phyloP scores from a whole-genome alignment of 176 grass and related monocot species.

The Eleusine coracana region DNA sequence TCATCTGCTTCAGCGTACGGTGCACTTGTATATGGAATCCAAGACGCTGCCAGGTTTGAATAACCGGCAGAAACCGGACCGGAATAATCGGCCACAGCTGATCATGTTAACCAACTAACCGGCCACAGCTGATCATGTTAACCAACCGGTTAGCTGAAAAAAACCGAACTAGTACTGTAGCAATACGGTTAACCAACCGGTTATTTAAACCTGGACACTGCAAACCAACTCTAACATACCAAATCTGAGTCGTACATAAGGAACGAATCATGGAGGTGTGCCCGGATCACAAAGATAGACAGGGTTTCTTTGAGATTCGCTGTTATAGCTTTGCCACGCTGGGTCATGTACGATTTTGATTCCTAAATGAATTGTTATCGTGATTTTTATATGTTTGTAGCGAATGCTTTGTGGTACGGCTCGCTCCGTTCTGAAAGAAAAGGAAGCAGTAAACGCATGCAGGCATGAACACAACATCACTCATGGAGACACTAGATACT shows the following conservation, averaged over 20 bases:
- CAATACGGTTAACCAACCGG: too few relatives aligned
- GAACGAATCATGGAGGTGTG: slow-evolving; percentile 31
- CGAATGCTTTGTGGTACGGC: neutral
- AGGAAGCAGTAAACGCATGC: slow-evolving; percentile 13
- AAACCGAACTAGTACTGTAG: too few relatives aligned
- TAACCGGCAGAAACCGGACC: too few relatives aligned
- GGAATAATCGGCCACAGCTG: too few relatives aligned
- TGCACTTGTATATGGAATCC: slow-evolving; percentile 21
- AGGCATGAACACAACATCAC: neutral
- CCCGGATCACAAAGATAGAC: slow-evolving; percentile 8
- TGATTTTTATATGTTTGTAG: neutral
- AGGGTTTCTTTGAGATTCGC: slow-evolving; percentile 25
- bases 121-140: too few relatives aligned
- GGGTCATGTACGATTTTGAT: neutral
- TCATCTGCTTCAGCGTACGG: slow-evolving; percentile 29
- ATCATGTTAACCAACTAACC: too few relatives aligned
- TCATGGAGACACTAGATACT: slow-evolving; percentile 15
- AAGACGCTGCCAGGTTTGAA: neutral
- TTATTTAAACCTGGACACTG: too few relatives aligned
- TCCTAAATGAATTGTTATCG: slow-evolving; percentile 11
- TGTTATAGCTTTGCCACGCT: slow-evolving; percentile 35
- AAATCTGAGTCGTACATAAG: slow-evolving; percentile 44
- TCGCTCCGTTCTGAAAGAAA: slow-evolving; percentile 22
- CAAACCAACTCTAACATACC: slow-evolving; percentile 7
- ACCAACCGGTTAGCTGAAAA: too few relatives aligned